A percentile compares a stretch with the other conserved stretches of the same genome.
phyloP scores from a whole-genome alignment of 306 rosid species.

The Fragaria nilgerrensis region DNA sequence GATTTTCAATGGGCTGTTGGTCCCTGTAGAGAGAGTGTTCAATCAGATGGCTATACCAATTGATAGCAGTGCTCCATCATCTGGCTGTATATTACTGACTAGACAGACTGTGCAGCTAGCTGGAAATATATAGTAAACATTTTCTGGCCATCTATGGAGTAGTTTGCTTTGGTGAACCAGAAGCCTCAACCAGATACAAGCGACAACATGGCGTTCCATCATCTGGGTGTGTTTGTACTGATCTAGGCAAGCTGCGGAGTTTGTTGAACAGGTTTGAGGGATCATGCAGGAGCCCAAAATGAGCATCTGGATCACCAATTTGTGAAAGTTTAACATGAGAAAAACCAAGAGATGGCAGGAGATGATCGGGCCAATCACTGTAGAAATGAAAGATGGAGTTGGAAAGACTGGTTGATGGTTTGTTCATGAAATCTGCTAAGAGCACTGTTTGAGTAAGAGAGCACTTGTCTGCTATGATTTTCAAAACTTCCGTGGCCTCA shows the following conservation, averaged over 20 bases:
- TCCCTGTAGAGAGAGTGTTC: conserved; percentile 33
- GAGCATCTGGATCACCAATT: conserved; percentile 97
- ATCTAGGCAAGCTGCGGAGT: conserved; percentile 84
- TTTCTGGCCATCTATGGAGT: conserved; percentile 27
- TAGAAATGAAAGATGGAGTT: conserved; percentile 77
- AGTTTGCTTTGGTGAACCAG: conserved; percentile 70
- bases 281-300: conserved; percentile 79
- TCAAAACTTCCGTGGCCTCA: conserved; percentile 76
- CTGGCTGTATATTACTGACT: conserved; percentile 58
- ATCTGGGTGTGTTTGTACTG: conserved; percentile 76
- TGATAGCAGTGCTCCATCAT: conserved; percentile 66
- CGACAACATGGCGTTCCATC: conserved; percentile 92
- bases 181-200: conserved; percentile 86
- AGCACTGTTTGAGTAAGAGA: conserved; percentile 62
- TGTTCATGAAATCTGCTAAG: conserved; percentile 94
- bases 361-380: conserved; percentile 98
- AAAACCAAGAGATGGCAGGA: conserved; percentile 89
- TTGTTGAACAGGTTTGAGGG: conserved; percentile 82
- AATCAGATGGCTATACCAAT: conserved; percentile 70
- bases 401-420: conserved; percentile 74
- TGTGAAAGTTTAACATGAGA: conserved; percentile 75
- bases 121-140: conserved; percentile 43
- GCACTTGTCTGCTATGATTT: conserved; percentile 74
- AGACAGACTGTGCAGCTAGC: conserved; percentile 56
- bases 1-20: conserved; percentile 26